phyloP scores from a whole-genome alignment of 768 basidiomycete genomes.

The Pholiota microspora region DNA sequence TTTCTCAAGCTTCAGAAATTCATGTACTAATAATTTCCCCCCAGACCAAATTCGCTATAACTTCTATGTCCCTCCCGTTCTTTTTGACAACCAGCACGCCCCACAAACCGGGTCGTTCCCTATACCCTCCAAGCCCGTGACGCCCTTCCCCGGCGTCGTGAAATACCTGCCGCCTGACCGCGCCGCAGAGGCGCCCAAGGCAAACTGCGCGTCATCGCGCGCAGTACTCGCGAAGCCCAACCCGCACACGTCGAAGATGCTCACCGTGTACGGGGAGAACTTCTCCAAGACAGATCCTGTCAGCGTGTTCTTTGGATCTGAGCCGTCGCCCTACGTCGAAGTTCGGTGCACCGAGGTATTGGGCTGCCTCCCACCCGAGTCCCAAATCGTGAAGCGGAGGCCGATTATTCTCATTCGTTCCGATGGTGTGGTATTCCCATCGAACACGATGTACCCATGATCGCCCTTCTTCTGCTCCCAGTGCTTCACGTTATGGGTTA shows the following conservation, averaged over 20 bases:
- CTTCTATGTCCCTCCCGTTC: constrained; percentile 85
- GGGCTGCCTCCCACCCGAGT: constrained; percentile 77
- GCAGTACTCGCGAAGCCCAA: constrained; percentile 74
- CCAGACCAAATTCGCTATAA: constrained; percentile 90
- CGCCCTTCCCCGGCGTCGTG: constrained; percentile 83
- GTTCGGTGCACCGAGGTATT: constrained; percentile 85
- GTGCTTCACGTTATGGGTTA: no score
- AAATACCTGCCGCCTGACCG: constrained; percentile 91
- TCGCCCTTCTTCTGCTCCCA: constrained; percentile 13
- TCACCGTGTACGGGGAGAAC: constrained; percentile 88
- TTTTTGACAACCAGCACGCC: constrained; percentile 80
- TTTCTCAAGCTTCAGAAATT: constrained; percentile 3
- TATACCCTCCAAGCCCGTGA: constrained; percentile 78
- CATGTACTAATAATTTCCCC: constrained; percentile 18
- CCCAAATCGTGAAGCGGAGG: constrained; percentile 62
- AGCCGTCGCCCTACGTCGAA: constrained; percentile 85
- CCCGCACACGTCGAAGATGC: constrained; percentile 74
- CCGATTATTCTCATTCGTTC: constrained; percentile 80
- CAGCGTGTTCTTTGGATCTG: constrained; percentile 82
- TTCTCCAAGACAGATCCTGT: constrained; percentile 82
- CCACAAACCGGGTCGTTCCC: constrained; percentile 72
- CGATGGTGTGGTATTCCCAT: constrained; percentile 88
- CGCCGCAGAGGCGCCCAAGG: constrained; percentile 78
- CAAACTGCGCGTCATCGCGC: constrained; percentile 62
- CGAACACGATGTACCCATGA: constrained; percentile 77